phyloP scores from a whole-genome alignment of 2,329 filamentous ascomycete species.

The Calonectria fujianensis region DNA sequence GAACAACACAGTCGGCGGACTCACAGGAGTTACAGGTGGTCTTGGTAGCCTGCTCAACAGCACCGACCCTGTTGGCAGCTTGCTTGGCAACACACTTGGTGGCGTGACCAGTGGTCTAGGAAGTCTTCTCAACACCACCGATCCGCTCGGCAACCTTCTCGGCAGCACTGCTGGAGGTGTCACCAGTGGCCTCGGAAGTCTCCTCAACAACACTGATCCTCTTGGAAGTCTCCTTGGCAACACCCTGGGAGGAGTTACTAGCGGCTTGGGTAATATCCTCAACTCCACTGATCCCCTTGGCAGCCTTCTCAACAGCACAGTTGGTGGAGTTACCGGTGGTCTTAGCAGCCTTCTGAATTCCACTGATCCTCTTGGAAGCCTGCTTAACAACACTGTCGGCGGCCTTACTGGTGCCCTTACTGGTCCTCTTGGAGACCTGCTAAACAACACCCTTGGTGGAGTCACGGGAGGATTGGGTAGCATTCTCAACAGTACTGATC shows the following conservation, averaged over 20 bases:
- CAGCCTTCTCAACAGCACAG: not conserved
- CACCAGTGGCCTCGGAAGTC: not conserved
- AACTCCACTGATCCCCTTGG: not conserved
- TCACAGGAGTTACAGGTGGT: not conserved
- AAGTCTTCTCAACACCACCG: not conserved
- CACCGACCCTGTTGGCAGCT: not conserved
- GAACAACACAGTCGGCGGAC: not conserved
- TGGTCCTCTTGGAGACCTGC: not conserved
- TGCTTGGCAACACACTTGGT: not conserved
- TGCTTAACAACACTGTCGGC: not conserved
- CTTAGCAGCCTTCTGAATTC: not conserved
- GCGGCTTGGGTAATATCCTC: not conserved
- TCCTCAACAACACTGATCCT: not conserved
- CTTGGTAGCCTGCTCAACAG: not conserved
- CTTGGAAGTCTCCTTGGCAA: not conserved
- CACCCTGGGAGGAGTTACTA: not conserved
- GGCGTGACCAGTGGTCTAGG: not conserved
- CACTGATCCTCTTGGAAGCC: not conserved
- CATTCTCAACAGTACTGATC: not conserved
- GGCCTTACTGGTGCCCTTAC: not conserved
- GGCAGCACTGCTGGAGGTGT: not conserved
- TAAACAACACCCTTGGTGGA: not conserved
- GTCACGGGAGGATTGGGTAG: not conserved
- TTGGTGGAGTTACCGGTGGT: conserved; percentile 3
- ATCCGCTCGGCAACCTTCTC: not conserved